Percentiles rank a stretch among this genome's conserved stretches.
phyloP scores from a whole-genome alignment of 2,329 filamentous ascomycete genomes.

The Fusarium sp. region DNA sequence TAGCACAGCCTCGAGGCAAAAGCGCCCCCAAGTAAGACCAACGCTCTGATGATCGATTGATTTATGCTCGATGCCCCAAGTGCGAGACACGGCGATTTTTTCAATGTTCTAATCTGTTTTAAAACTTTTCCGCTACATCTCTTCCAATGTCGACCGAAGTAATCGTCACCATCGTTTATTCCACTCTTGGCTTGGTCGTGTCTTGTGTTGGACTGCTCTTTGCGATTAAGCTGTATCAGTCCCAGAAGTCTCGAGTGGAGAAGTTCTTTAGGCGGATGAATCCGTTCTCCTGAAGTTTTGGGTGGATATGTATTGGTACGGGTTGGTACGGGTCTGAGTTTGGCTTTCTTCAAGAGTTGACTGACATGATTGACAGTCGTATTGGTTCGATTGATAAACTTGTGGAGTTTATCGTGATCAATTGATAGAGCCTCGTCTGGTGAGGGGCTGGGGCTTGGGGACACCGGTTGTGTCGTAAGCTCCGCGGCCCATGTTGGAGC shows the following conservation, averaged over 20 bases:
- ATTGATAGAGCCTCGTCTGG: not conserved
- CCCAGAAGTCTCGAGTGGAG: not conserved
- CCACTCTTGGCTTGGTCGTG: not conserved
- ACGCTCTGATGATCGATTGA: not conserved
- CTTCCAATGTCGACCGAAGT: constrained; percentile 3
- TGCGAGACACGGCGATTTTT: not conserved
- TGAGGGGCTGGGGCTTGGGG: not conserved
- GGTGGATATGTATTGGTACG: too few relatives aligned
- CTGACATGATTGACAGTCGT: not conserved
- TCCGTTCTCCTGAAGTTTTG: not conserved
- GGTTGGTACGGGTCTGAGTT: not conserved
- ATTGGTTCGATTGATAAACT: too few relatives aligned
- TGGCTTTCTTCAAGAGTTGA: not conserved
- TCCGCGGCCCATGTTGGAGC: not conserved
- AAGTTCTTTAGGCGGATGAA: not conserved
- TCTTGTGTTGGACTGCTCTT: not conserved
- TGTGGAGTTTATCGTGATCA: not conserved
- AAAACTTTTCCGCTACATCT: not conserved
- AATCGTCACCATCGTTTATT: not conserved
- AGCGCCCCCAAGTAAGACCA: not conserved
- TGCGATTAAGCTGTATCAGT: not conserved
- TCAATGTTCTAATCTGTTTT: not conserved
- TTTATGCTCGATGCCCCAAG: too few relatives aligned
- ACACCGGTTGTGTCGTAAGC: not conserved
- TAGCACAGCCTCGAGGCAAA: constrained; percentile 2